Percentiles rank a stretch among this genome's conserved stretches.
These are phyloP conservation scores for Geotrichum ghanense DNA, from an alignment of 805 yeast species.

Conservation along the genomic window DNA sequence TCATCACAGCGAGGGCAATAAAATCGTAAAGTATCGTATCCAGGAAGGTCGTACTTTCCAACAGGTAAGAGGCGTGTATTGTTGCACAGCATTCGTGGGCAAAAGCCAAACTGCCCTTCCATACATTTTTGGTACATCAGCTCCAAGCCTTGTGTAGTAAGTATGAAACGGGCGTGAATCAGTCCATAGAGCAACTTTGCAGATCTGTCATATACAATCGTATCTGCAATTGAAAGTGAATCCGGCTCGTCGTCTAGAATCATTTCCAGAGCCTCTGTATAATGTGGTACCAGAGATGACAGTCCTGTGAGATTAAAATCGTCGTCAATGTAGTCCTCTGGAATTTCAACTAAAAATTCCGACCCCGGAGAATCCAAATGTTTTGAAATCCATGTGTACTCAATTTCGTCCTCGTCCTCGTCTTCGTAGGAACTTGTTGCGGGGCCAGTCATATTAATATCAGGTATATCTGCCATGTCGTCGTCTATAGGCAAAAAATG, in stretches of 20 bases:
- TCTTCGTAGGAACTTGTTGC: no score
- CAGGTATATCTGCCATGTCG: no score
- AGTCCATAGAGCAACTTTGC: constrained; percentile 90
- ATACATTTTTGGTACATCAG: constrained; percentile 86
- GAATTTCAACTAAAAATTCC: constrained; percentile 85
- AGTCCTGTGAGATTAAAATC: constrained; percentile 93
- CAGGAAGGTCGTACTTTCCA: constrained; percentile 84
- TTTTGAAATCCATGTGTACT: constrained; percentile 72
- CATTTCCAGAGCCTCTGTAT: constrained; percentile 82
- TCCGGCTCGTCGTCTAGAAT: constrained; percentile 75
- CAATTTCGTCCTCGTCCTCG: constrained; percentile 25
- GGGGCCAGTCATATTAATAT: no score
- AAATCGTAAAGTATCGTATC: constrained; percentile 81
- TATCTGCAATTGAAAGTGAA: constrained; percentile 49
- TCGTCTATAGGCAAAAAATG: no score
- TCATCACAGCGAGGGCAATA: constrained; percentile 95
- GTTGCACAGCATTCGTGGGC: constrained; percentile 84
- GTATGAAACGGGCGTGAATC: constrained; percentile 84
- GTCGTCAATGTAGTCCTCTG: constrained; percentile 89
- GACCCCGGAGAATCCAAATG: constrained; percentile 73
- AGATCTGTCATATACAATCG: constrained; percentile 72
- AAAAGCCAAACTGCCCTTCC: constrained; percentile 76
- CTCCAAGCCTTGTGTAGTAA: constrained; percentile 81
- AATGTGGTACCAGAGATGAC: constrained; percentile 74
- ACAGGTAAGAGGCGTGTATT: constrained; percentile 85